phyloP scores from a whole-genome alignment of 2,329 filamentous ascomycete genomes.

The Zymoseptoria tritici region DNA sequence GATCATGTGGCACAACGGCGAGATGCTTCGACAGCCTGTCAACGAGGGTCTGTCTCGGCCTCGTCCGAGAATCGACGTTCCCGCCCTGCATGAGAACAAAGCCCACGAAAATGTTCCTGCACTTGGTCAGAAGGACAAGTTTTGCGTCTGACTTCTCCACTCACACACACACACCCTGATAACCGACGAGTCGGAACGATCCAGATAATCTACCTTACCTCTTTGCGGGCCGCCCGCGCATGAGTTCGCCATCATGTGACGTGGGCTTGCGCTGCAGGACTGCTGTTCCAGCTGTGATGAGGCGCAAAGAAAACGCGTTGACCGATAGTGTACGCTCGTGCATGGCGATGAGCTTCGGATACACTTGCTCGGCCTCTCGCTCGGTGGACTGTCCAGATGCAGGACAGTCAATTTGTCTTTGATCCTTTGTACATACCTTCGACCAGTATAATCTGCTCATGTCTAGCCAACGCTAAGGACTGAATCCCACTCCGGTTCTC shows the following conservation, averaged over 20 bases:
- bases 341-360: not conserved
- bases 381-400: too few relatives aligned
- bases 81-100: not conserved
- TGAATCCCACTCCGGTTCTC: constrained; percentile 38
- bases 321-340: not conserved
- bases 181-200: not conserved
- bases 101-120: not conserved
- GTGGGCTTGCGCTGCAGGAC: not conserved
- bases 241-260: not conserved
- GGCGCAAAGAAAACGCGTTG: not conserved
- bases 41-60: not conserved
- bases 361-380: not conserved
- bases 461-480: not conserved
- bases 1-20: not conserved
- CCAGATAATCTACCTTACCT: not conserved
- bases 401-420: too few relatives aligned
- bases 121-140: not conserved
- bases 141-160: not conserved
- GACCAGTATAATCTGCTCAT: not conserved
- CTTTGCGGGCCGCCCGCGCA: not conserved
- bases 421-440: not conserved
- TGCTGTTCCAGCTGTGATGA: not conserved
- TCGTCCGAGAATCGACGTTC: not conserved
- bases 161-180: not conserved
- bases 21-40: not conserved